Evolutionary conservation across 139 green algal species (phyloP).

Genomic region (Closterium sp.): DNA sequence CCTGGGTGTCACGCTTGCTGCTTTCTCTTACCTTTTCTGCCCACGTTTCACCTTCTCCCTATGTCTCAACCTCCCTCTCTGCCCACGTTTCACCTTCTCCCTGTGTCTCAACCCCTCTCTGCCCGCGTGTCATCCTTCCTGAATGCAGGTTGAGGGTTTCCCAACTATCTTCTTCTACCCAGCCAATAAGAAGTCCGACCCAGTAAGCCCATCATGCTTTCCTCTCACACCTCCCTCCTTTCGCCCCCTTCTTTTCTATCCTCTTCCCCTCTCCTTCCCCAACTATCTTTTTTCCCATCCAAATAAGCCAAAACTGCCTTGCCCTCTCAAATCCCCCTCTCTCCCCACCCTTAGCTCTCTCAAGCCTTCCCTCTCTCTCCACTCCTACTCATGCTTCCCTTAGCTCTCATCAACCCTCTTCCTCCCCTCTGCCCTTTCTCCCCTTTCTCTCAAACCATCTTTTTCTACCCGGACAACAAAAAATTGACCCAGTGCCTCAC

Average conservation of each 20-base stretch:
- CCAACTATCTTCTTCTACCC: slow-evolving; percentile 49
- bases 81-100: slow-evolving; percentile 31
- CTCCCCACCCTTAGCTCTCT: no score
- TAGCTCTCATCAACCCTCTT: no score
- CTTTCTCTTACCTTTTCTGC: neutral
- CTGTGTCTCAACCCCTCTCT: neutral
- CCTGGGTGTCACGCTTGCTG: no score
- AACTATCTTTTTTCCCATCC: neutral
- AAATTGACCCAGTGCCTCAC: no score
- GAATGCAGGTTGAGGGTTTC: slow-evolving; percentile 45
- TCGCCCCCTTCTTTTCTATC: neutral
- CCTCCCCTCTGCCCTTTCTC: no score
- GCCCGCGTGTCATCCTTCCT: slow-evolving; percentile 38
- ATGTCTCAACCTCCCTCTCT: neutral
- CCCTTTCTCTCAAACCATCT: no score
- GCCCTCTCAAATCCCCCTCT: no score
- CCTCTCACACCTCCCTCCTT: neutral
- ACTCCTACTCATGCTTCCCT: no score
- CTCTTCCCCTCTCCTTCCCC: neutral
- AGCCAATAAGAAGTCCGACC: slow-evolving; percentile 35
- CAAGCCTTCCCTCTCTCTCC: no score
- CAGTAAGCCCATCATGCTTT: neutral
- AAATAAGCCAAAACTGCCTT: no score
- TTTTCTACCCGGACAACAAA: no score
- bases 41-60: neutral